phyloP scores from a whole-genome alignment of 2,329 filamentous ascomycete genomes.

The Fusarium transvaalense region DNA sequence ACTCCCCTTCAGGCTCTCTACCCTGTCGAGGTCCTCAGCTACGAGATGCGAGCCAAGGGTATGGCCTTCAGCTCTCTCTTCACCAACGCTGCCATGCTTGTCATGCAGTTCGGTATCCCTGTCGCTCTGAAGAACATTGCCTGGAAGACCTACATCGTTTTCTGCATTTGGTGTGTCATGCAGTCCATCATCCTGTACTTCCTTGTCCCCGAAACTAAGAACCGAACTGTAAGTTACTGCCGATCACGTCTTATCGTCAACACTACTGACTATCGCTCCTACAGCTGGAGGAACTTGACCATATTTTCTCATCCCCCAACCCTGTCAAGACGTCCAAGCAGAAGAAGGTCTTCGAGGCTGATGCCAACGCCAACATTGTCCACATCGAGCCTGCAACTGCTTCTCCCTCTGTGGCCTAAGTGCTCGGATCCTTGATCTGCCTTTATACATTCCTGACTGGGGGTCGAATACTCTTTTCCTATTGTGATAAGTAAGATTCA shows the following conservation, averaged over 20 bases:
- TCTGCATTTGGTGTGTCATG: constrained; percentile 59
- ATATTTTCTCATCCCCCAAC: constrained; percentile 39
- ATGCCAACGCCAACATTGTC: constrained; percentile 35
- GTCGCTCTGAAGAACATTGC: constrained; percentile 63
- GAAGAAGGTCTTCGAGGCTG: constrained; percentile 42
- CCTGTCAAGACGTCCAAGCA: constrained; percentile 41
- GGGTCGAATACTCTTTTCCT: neutral
- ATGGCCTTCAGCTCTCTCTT: constrained; percentile 64
- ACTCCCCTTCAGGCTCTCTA: constrained; percentile 59
- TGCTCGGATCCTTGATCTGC: rapidly evolving
- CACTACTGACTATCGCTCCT: neutral
- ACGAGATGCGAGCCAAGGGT: constrained; percentile 67
- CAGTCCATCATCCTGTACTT: constrained; percentile 60
- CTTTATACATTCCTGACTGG: neutral
- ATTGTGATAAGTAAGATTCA: neutral
- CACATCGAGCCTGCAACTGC: constrained; percentile 32
- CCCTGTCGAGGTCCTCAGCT: constrained; percentile 65
- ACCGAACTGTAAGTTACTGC: constrained; percentile 54
- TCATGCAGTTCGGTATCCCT: constrained; percentile 60
- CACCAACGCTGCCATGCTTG: constrained; percentile 55
- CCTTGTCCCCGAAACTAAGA: constrained; percentile 64
- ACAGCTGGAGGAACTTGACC: constrained; percentile 45
- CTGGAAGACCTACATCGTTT: constrained; percentile 68
- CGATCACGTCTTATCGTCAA: rapidly evolving
- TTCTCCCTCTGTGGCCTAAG: constrained; percentile 8